These are phyloP conservation scores for Vanilla planifolia DNA, from an alignment of 106 monocot species.

Conservation along the genomic window DNA sequence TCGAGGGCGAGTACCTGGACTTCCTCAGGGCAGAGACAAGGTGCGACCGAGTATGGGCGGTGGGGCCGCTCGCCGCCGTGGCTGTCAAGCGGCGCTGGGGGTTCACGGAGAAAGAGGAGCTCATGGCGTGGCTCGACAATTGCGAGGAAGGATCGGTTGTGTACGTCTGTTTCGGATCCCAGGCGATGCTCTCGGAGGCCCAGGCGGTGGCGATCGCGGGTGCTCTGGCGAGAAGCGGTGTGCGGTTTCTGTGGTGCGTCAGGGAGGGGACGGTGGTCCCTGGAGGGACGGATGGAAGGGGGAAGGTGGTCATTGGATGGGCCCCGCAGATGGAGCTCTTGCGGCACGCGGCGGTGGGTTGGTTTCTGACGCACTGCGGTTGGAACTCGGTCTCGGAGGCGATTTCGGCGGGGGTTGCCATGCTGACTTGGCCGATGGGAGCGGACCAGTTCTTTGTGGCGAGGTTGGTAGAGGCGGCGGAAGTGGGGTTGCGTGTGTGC, in stretches of 20 bases:
- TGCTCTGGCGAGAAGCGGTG: slow-evolving; percentile 4
- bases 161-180: slow-evolving; percentile 34
- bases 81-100: neutral
- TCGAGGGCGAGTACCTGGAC: slow-evolving; percentile 22
- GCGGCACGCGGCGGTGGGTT: slow-evolving; percentile 20
- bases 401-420: slow-evolving; percentile 17
- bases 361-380: slow-evolving; percentile 49
- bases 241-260: slow-evolving; percentile 28
- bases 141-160: slow-evolving; percentile 24
- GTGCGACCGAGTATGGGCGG: slow-evolving; percentile 31
- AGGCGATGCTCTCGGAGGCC: neutral
- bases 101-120: slow-evolving; percentile 10
- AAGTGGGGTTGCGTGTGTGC: slow-evolving; percentile 19
- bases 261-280: slow-evolving; percentile 7
- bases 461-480: slow-evolving; percentile 24
- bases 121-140: slow-evolving; percentile 3
- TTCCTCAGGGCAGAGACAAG: slow-evolving; percentile 9
- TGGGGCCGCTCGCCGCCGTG: slow-evolving; percentile 24
- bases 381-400: slow-evolving; percentile 45
- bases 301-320: slow-evolving; percentile 25
- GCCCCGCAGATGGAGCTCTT: slow-evolving; percentile 28
- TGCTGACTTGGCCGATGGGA: slow-evolving; percentile 38
- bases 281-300: slow-evolving; percentile 28
- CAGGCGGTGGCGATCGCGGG: slow-evolving; percentile 10
- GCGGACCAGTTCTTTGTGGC: slow-evolving; percentile 40